phyloP scores from a whole-genome alignment of 768 basidiomycete species.

The Boletus tylopilopsis region DNA sequence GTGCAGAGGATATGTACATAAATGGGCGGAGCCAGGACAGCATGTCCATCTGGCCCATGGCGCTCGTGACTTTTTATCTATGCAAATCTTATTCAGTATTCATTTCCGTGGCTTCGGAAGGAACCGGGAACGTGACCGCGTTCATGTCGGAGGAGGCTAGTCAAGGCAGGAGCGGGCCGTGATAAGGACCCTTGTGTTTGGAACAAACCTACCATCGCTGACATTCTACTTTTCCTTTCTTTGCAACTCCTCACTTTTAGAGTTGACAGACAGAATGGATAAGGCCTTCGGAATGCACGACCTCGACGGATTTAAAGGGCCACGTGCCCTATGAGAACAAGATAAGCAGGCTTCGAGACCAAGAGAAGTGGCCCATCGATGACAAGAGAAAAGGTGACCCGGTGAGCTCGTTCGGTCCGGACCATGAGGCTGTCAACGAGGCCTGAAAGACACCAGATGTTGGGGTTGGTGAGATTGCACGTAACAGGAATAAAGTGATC shows the following conservation, averaged over 20 bases:
- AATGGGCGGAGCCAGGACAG: too few relatives aligned
- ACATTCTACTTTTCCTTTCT: neutral
- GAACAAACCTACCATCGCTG: neutral
- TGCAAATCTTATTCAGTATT: neutral
- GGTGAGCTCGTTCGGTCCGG: neutral
- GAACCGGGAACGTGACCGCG: neutral
- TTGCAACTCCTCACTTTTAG: neutral
- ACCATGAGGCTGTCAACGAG: constrained; percentile 16
- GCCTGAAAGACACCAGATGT: constrained; percentile 6
- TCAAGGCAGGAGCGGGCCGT: neutral
- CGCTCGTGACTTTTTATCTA: neutral
- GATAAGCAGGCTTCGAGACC: neutral
- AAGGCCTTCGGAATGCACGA: neutral
- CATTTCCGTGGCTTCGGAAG: constrained; percentile 8
- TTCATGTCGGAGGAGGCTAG: neutral
- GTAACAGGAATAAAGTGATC: neutral
- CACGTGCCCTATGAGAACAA: neutral
- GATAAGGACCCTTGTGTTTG: too few relatives aligned
- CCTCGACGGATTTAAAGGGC: neutral
- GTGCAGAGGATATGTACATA: too few relatives aligned
- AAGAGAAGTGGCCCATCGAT: neutral
- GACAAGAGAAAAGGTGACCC: neutral
- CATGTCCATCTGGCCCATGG: neutral
- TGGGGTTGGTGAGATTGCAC: neutral
- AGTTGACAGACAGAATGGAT: neutral